Conservation (phyloP, 2,329 filamentous ascomycete genomes). For the Daldinia eschscholtzii region DNA sequence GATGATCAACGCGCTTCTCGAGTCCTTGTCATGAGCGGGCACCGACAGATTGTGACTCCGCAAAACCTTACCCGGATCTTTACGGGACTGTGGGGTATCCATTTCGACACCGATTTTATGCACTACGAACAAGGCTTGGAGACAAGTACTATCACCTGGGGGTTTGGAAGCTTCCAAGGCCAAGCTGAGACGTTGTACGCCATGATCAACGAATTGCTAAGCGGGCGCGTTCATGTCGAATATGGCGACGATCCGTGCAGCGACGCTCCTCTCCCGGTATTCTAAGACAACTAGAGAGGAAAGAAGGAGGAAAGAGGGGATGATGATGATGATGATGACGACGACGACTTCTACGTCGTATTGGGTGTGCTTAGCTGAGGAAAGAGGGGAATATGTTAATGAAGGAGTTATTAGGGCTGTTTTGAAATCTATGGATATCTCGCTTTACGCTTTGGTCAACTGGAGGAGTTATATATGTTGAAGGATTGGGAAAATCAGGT, state of each 20-base stretch:
- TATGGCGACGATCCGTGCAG: constrained; percentile 18
- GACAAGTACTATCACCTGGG: constrained; percentile 22
- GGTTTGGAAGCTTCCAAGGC: constrained; percentile 25
- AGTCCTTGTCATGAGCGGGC: constrained; percentile 22
- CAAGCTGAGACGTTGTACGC: constrained; percentile 12
- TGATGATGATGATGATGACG: background rate
- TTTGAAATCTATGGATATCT: too few species aligned
- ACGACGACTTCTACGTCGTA: background rate
- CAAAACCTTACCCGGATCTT: constrained; percentile 1
- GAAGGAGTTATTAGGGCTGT: too few species aligned
- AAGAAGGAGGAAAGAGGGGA: too few species aligned
- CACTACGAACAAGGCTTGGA: background rate
- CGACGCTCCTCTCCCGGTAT: too few species aligned
- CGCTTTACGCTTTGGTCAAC: too few species aligned
- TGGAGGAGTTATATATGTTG: too few species aligned
- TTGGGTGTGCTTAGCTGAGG: too few species aligned
- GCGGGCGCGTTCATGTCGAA: constrained; percentile 1
- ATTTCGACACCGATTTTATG: constrained; percentile 20
- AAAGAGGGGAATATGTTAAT: too few species aligned
- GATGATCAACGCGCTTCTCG: constrained; percentile 3
- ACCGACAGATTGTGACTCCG: constrained; percentile 15
- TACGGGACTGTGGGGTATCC: constrained; percentile 4
- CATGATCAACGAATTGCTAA: background rate
- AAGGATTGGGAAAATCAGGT: too few species aligned
- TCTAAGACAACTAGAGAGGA: too few species aligned